Evolutionary conservation across 2,329 filamentous ascomycete species (phyloP).

Genomic region (Parafenestella ontariensis): DNA sequence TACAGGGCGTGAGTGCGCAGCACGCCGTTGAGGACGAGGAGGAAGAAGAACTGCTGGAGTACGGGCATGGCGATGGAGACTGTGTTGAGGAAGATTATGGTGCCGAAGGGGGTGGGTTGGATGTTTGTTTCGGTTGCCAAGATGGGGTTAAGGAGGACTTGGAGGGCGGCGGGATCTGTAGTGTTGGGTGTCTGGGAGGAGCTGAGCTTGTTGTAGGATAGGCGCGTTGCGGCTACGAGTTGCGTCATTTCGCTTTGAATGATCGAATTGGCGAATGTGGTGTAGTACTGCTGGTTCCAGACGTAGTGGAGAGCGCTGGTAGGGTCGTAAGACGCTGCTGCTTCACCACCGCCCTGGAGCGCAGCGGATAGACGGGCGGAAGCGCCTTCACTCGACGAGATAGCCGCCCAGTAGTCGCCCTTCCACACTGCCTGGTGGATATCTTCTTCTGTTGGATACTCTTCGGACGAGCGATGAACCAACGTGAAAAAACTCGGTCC

Average conservation of each 20-base stretch:
- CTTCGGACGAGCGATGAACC: constrained; percentile 13
- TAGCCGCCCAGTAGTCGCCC: constrained; percentile 39
- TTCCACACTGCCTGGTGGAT: constrained; percentile 32
- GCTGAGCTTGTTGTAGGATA: constrained; percentile 45
- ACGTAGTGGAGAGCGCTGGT: constrained; percentile 49
- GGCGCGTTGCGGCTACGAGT: constrained; percentile 43
- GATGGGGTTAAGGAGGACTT: constrained; percentile 51
- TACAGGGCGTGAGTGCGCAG: constrained; percentile 39
- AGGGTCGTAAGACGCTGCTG: constrained; percentile 46
- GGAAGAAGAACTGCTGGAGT: constrained; percentile 58
- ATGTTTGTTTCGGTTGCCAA: constrained; percentile 46
- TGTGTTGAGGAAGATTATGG: constrained; percentile 55
- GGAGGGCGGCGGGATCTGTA: constrained; percentile 41
- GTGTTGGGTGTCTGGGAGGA: constrained; percentile 31
- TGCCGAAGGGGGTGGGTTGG: constrained; percentile 52
- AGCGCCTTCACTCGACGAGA: constrained; percentile 42
- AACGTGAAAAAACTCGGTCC: constrained; percentile 29
- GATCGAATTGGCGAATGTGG: constrained; percentile 47
- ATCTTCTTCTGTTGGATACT: constrained; percentile 26
- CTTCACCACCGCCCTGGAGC: constrained; percentile 41
- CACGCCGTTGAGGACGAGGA: constrained; percentile 56
- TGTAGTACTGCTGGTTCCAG: constrained; percentile 57
- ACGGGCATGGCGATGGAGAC: constrained; percentile 55
- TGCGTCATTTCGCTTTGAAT: constrained; percentile 41
- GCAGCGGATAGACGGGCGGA: constrained; percentile 48